phyloP scores from a whole-genome alignment of 2,329 filamentous ascomycete genomes.

The Arthrobotrys musiformis region DNA sequence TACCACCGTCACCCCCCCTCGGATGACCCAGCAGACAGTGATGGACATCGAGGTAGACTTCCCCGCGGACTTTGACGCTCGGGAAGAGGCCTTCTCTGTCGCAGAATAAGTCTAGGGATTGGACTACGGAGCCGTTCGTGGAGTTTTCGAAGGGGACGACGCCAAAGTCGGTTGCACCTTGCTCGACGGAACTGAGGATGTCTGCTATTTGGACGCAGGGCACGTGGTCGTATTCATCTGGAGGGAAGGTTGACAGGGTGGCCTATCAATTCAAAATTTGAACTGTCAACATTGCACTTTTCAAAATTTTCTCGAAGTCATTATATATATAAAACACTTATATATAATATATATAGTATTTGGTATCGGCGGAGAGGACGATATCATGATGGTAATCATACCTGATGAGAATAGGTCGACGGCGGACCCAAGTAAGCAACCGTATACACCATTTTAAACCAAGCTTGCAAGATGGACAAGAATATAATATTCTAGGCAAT shows the following conservation, averaged over 20 bases:
- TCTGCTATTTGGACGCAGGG: constrained; percentile 65
- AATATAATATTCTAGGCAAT: too few species aligned
- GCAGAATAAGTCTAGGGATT: constrained; percentile 88
- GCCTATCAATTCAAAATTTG: constrained; percentile 25
- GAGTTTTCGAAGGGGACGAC: constrained; percentile 97
- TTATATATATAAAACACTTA: too few species aligned
- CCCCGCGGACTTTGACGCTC: constrained; percentile 80
- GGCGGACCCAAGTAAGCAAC: constrained; percentile 73
- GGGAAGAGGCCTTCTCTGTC: constrained; percentile 74
- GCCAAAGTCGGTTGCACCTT: constrained; percentile 73
- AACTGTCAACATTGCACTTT: too few species aligned
- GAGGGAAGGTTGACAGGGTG: constrained; percentile 62
- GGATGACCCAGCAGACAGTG: constrained; percentile 80
- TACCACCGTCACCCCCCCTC: constrained; percentile 63
- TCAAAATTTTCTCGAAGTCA: too few species aligned
- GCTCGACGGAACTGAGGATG: constrained; percentile 82
- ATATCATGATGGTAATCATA: constrained; percentile 60
- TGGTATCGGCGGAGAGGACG: constrained; percentile 13
- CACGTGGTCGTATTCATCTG: constrained; percentile 34
- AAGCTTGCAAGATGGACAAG: not conserved
- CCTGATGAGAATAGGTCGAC: constrained; percentile 77
- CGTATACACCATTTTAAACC: constrained; percentile 57
- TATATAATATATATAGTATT: too few species aligned
- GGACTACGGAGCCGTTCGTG: constrained; percentile 89
- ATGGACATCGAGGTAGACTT: constrained; percentile 86